These are phyloP conservation scores for Coprinopsis marcescibilis DNA, from an alignment of 768 basidiomycete genomes.

Conservation along the genomic window DNA sequence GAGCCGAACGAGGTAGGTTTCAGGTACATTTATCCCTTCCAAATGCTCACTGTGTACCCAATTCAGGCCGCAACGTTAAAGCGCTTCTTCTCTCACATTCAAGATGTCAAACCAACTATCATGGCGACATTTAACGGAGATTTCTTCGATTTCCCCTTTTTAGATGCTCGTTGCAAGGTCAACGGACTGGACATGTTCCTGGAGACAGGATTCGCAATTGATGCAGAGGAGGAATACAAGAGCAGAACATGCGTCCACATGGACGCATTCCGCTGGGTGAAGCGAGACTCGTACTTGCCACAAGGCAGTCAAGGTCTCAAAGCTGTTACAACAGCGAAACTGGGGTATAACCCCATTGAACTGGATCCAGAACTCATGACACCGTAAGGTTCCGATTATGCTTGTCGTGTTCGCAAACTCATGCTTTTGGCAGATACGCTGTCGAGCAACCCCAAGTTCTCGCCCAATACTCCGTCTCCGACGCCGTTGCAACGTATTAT, in stretches of 20 bases:
- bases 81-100: conserved; percentile 91
- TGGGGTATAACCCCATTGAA: conserved; percentile 96
- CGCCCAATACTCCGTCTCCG: conserved; percentile 98
- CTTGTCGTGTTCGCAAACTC: conserved; percentile 4
- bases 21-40: not conserved
- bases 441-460: conserved; percentile 91
- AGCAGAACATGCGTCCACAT: conserved; percentile 89
- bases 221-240: conserved; percentile 94
- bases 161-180: conserved; percentile 74
- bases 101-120: conserved; percentile 90
- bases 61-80: conserved; percentile 69
- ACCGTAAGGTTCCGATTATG: conserved; percentile 56
- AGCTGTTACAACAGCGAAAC: conserved; percentile 92
- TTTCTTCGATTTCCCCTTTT: conserved; percentile 98
- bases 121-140: conserved; percentile 99
- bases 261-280: conserved; percentile 99
- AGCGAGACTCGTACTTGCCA: conserved; percentile 96
- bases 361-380: conserved; percentile 99
- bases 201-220: conserved; percentile 89
- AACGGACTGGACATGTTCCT: conserved; percentile 96
- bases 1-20: conserved; percentile 78
- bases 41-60: conserved; percentile 2
- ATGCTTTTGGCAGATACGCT: conserved; percentile 96
- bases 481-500: conserved; percentile 99
- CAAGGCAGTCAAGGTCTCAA: conserved; percentile 99